Percentiles rank a stretch among this genome's conserved stretches.
phyloP scores from a whole-genome alignment of 2,329 filamentous ascomycete genomes.

The Aureobasidium lini region DNA sequence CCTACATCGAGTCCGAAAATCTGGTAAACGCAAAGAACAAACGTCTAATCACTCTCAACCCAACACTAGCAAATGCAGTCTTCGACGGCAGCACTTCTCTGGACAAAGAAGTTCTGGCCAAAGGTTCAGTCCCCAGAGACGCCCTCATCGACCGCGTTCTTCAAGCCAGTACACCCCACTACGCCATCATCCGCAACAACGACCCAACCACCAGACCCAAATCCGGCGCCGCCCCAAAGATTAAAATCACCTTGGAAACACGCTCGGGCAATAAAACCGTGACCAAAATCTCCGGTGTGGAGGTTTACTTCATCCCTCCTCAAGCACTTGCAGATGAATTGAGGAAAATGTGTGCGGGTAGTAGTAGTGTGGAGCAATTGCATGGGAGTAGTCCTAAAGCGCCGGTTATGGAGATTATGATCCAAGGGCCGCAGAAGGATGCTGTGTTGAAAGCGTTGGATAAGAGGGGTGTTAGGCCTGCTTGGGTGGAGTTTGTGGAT shows the following conservation, averaged over 20 bases:
- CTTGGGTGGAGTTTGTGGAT: constrained; percentile 58
- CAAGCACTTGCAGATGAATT: constrained; percentile 56
- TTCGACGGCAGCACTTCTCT: constrained; percentile 46
- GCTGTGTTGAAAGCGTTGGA: constrained; percentile 53
- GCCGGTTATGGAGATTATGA: constrained; percentile 58
- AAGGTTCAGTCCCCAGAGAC: constrained; percentile 53
- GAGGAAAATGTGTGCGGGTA: constrained; percentile 61
- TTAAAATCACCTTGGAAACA: constrained; percentile 54
- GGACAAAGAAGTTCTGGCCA: constrained; percentile 50
- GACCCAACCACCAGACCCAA: constrained; percentile 47
- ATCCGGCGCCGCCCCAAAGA: constrained; percentile 52
- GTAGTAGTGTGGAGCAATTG: constrained; percentile 55
- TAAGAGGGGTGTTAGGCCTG: constrained; percentile 49
- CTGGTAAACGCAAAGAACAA: constrained; percentile 52
- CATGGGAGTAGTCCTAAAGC: constrained; percentile 53
- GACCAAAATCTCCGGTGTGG: constrained; percentile 55
- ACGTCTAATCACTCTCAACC: constrained; percentile 54
- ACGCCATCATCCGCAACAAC: constrained; percentile 48
- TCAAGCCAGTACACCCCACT: constrained; percentile 48
- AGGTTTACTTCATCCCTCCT: constrained; percentile 54
- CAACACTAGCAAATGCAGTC: constrained; percentile 55
- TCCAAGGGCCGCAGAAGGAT: constrained; percentile 59
- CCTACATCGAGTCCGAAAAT: constrained; percentile 52
- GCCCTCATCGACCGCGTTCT: constrained; percentile 53
- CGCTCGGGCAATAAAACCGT: constrained; percentile 60